A percentile compares a stretch with the other conserved stretches of the same genome.
Evolutionary conservation across 371 early-diverging fungal genomes (phyloP).

Genomic region (Lichtheimia ornata): DNA sequence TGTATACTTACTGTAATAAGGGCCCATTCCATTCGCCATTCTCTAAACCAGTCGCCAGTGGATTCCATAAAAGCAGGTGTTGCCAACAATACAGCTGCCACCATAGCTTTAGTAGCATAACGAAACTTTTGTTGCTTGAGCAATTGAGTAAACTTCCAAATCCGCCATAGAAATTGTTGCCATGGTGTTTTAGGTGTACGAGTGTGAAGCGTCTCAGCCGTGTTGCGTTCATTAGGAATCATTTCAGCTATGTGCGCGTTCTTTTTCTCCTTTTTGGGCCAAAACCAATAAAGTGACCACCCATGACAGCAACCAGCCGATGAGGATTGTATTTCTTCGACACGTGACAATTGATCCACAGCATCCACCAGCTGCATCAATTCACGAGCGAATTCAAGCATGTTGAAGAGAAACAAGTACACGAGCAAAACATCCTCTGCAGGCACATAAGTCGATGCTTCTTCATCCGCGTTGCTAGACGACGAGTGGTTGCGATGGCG

Average conservation of each 20-base stretch:
- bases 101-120: conserved; percentile 72
- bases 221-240: conserved; percentile 56
- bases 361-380: conserved; percentile 55
- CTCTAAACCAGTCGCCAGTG: conserved; percentile 56
- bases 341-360: conserved; percentile 39
- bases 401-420: conserved; percentile 76
- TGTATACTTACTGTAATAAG: conserved; percentile 63
- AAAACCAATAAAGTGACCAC: neutral
- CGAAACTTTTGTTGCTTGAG: conserved; percentile 66
- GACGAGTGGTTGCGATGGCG: conserved; percentile 6
- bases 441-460: conserved; percentile 7
- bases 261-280: conserved; percentile 4
- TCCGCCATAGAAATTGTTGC: conserved; percentile 51
- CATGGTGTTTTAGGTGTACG: conserved; percentile 58
- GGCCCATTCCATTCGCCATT: conserved; percentile 82
- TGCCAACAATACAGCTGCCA: conserved; percentile 61
- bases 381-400: conserved; percentile 74
- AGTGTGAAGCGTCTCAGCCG: conserved; percentile 64
- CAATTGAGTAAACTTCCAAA: conserved; percentile 63
- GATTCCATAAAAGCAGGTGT: conserved; percentile 68
- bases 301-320: conserved; percentile 2
- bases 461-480: neutral
- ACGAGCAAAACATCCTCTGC: conserved; percentile 74
- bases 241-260: conserved; percentile 15
- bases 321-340: conserved; percentile 8